These are phyloP conservation scores for Telfairia occidentalis DNA, from an alignment of 331 rosid genomes.

Conservation along the genomic window DNA sequence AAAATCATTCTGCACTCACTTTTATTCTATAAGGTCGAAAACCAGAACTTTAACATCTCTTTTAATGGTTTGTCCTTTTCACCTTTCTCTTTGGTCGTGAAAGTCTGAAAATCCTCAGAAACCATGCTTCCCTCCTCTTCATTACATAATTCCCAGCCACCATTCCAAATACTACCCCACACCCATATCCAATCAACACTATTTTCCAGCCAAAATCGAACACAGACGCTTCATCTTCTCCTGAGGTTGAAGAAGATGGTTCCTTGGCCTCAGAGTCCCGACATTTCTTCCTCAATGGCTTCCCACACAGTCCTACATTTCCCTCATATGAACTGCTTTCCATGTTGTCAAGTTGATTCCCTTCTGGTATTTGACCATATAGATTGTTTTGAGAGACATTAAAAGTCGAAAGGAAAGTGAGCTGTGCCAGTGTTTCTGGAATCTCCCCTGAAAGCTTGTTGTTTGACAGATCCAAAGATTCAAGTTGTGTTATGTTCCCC, in stretches of 20 bases:
- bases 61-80: background rate
- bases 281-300: background rate
- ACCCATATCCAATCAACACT: conserved; percentile 20
- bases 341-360: background rate
- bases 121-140: background rate
- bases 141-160: conserved; percentile 4
- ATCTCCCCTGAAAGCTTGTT: conserved; percentile 13
- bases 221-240: background rate
- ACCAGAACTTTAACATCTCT: background rate
- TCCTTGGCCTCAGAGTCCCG: background rate
- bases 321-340: background rate
- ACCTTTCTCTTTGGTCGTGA: background rate
- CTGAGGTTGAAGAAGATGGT: background rate
- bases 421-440: background rate
- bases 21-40: background rate
- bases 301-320: conserved; percentile 9
- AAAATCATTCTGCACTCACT: background rate
- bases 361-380: background rate
- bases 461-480: conserved; percentile 18
- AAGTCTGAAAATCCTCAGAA: background rate
- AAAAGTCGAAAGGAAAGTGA: conserved; percentile 10
- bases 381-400: conserved; percentile 11
- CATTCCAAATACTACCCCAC: conserved; percentile 20
- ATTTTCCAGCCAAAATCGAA: background rate
- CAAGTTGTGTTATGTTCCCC: conserved; percentile 5